phyloP scores from a whole-genome alignment of 192 early-diverging fungal species.

The Gonapodya sp. region DNA sequence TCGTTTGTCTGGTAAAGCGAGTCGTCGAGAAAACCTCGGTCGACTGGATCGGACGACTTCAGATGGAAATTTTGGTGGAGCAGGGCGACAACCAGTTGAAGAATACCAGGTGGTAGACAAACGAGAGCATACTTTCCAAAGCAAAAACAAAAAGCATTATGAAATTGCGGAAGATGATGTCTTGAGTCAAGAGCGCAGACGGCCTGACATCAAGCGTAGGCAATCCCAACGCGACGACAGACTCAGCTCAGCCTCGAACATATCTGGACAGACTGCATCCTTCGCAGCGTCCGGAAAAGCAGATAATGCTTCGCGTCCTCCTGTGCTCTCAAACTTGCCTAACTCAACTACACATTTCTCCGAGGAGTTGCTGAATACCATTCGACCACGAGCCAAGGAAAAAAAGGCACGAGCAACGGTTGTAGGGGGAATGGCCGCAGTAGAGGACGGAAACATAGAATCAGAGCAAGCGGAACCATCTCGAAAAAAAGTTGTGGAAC shows the following conservation, averaged over 20 bases:
- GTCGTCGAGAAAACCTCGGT: neutral
- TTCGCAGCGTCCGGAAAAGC: neutral
- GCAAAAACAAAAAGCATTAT: too few species aligned
- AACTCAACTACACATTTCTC: neutral
- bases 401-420: neutral
- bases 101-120: too few species aligned
- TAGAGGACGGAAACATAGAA: too few species aligned
- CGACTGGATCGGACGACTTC: neutral
- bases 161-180: too few species aligned
- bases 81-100: neutral
- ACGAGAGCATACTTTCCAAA: too few species aligned
- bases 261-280: neutral
- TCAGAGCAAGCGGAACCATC: too few species aligned
- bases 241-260: too few species aligned
- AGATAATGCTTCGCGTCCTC: neutral
- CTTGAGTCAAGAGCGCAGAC: too few species aligned
- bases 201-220: too few species aligned
- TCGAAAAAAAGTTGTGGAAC: too few species aligned
- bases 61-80: neutral
- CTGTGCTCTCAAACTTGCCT: neutral
- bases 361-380: neutral
- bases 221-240: neutral
- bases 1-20: neutral
- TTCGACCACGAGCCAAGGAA: neutral
- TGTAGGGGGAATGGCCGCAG: neutral